These are phyloP conservation scores for Sporothrix humicola DNA, from an alignment of 2,329 filamentous ascomycete species.

Conservation along the genomic window DNA sequence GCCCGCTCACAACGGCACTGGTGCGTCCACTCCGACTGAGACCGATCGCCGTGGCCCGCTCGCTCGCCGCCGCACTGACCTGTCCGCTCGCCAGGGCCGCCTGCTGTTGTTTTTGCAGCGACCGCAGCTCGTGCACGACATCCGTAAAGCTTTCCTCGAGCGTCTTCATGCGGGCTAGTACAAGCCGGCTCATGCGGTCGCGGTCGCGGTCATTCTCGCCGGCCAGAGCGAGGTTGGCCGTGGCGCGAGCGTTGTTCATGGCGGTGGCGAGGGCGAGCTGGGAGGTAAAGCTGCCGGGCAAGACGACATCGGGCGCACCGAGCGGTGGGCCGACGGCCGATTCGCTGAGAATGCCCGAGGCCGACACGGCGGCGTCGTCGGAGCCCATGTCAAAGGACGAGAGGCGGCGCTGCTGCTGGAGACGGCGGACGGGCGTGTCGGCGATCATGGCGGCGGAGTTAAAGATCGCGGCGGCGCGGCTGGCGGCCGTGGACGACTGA, in stretches of 20 bases:
- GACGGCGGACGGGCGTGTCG: slow-evolving; percentile 52
- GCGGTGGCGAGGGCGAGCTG: slow-evolving; percentile 77
- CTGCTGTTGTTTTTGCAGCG: slow-evolving; percentile 53
- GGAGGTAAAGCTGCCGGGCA: slow-evolving; percentile 79
- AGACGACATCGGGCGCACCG: slow-evolving; percentile 48
- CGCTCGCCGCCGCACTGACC: slow-evolving; percentile 47
- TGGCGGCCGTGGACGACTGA: slow-evolving; percentile 60
- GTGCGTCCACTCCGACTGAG: slow-evolving; percentile 42
- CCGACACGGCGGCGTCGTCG: slow-evolving; percentile 44
- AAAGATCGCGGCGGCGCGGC: slow-evolving; percentile 57
- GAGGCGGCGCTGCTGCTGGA: slow-evolving; percentile 51
- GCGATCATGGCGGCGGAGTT: slow-evolving; percentile 44
- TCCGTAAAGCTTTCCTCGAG: slow-evolving; percentile 90
- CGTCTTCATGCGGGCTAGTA: slow-evolving; percentile 89
- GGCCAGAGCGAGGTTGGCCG: slow-evolving; percentile 28
- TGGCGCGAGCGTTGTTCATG: slow-evolving; percentile 48
- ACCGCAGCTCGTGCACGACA: slow-evolving; percentile 80
- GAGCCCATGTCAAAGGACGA: slow-evolving; percentile 76
- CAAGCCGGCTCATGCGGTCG: slow-evolving; percentile 77
- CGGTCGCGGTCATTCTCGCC: slow-evolving; percentile 55
- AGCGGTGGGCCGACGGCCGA: slow-evolving; percentile 57
- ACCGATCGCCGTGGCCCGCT: slow-evolving; percentile 52
- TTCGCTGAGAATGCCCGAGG: slow-evolving; percentile 65
- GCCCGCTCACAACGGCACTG: slow-evolving; percentile 44
- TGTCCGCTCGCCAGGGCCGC: slow-evolving; percentile 44